Evolutionary conservation across 352 stramenopile species (phyloP), one percentile per base, ranked within the genome.

Genomic region (Globisporangium iwayamae): DNA sequence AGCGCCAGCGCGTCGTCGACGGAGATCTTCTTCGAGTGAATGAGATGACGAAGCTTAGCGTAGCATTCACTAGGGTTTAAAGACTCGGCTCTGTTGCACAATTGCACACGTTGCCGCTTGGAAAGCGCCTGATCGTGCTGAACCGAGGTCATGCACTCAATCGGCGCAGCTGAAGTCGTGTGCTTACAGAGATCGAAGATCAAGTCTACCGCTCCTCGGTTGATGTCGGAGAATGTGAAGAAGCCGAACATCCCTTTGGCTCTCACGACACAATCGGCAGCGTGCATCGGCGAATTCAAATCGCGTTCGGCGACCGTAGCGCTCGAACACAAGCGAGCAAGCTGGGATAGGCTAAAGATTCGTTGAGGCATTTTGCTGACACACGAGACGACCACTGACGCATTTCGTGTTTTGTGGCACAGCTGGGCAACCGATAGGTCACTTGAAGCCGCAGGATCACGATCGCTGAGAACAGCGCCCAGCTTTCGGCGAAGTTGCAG

Each of bases 161-260:
- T 78, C 11, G 73, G 70, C 39, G 72, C 72, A n/a, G 62, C 11
- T 2, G 72, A 80, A 4, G 38, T 75, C 1, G 68, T 62, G 11
- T 69, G 20, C 11, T 78, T 73, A 46, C 72, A 83, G 4, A 83
- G 38, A 2, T 53, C 56, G 48, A 81, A 55, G 6, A 71, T 39
- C 46, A 74, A 51, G 7, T 11, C 34, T 9, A 36, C 43, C 7
- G n/a, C 34, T 0, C 65, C 67, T 6, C 13, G 32, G n/a, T 46
- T n/a, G 30, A 62, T 55, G 10, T 25, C 13, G 2, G 46, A 62
- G 18, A 46, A 32, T 3, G 45, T 11, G 47, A 58, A 28, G 62
- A 53, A 32, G 6, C n/a, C 53, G 9, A 75, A 52, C 7, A 72
- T n/a, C 28, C 20, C 30, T 16, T 62, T 67, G 11, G 65, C 56